These are phyloP conservation scores for Diaporthe citriasiana DNA, from an alignment of 2,329 filamentous ascomycete genomes.

Conservation along the genomic window DNA sequence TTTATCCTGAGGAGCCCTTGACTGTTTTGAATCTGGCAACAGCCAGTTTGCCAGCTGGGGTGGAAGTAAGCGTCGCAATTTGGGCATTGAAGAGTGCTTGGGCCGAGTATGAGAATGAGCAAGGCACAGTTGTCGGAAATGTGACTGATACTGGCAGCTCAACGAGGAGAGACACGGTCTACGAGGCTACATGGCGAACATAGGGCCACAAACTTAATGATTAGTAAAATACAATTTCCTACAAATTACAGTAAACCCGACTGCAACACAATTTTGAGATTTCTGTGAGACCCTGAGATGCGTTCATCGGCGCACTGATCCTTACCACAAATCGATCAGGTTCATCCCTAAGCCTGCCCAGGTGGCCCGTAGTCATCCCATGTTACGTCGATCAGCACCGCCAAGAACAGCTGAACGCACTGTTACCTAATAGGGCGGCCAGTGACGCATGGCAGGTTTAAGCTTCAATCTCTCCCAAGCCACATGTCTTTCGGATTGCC, in stretches of 20 bases:
- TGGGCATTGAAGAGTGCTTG: slow-evolving; percentile 57
- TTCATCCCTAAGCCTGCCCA: background rate
- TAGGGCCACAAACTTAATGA: background rate
- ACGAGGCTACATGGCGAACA: slow-evolving; percentile 38
- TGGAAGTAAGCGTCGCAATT: slow-evolving; percentile 53
- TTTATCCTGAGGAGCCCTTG: slow-evolving; percentile 62
- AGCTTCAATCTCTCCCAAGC: background rate
- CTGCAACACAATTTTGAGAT: background rate
- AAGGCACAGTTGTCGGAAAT: slow-evolving; percentile 48
- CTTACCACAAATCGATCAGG: background rate
- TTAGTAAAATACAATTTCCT: background rate
- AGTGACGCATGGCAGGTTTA: background rate
- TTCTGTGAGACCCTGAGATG: too few species aligned
- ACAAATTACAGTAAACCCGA: too few species aligned
- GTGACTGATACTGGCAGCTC: slow-evolving; percentile 39
- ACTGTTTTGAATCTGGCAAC: slow-evolving; percentile 54
- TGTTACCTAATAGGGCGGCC: background rate
- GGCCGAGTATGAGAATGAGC: slow-evolving; percentile 47
- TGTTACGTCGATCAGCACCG: slow-evolving; percentile 6
- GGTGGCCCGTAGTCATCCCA: background rate
- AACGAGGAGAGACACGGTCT: slow-evolving; percentile 44
- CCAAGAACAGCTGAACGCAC: slow-evolving; percentile 33
- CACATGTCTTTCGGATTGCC: background rate
- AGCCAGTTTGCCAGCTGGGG: slow-evolving; percentile 52
- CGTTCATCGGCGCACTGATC: background rate